Conservation (phyloP, 1,139 yeast genomes). For the Sugiyamaella paludigena region DNA sequence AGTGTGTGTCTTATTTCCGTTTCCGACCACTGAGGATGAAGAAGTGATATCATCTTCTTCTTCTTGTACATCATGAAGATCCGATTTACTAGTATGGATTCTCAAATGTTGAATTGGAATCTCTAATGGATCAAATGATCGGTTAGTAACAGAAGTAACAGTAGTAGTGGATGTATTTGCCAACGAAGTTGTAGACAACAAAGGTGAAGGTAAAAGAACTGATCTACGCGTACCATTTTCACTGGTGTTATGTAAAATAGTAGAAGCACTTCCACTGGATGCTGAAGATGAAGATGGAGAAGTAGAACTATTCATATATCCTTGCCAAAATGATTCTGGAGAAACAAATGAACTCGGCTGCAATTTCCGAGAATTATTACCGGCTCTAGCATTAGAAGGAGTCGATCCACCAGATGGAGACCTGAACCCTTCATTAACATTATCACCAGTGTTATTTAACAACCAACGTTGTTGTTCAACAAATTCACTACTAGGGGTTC, state of each 20-base stretch:
- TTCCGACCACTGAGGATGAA: not conserved
- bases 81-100: constrained; percentile 10
- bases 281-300: constrained; percentile 3
- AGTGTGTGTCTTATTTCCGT: not conserved
- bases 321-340: constrained; percentile 13
- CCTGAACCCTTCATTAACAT: not conserved
- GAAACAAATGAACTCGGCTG: constrained; percentile 7
- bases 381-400: constrained; percentile 1
- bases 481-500: constrained; percentile 25
- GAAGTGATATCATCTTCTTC: constrained; percentile 8
- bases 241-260: constrained; percentile 1
- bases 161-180: not conserved
- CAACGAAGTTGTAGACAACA: constrained; percentile 6
- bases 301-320: constrained; percentile 3
- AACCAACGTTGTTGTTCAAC: constrained; percentile 30
- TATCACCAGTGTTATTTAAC: constrained; percentile 14
- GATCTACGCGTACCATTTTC: constrained; percentile 17
- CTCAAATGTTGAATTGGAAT: constrained; percentile 6
- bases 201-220: constrained; percentile 26
- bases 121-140: not conserved
- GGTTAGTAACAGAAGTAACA: not conserved
- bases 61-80: constrained; percentile 18
- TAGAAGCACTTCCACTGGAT: constrained; percentile 5
- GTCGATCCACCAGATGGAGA: not conserved
- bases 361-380: not conserved